phyloP scores from a whole-genome alignment of 805 yeast species.

The Ogataea allantospora region DNA sequence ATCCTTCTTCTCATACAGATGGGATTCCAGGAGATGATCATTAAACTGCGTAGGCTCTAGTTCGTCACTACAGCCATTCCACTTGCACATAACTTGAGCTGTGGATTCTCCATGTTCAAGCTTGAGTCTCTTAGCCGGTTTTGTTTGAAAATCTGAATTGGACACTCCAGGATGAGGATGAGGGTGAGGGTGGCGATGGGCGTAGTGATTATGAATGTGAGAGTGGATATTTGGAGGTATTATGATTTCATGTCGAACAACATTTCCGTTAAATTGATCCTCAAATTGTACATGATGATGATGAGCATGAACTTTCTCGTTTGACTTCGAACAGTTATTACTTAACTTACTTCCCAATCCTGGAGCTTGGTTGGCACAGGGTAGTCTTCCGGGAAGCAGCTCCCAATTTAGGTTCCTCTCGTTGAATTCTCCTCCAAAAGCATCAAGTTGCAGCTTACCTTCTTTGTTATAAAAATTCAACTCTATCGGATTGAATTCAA shows the following conservation, averaged over 20 bases:
- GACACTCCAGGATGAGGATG: slow-evolving; percentile 19
- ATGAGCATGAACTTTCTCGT: slow-evolving; percentile 11
- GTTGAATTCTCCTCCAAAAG: background rate
- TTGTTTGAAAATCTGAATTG: background rate
- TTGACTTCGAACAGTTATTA: slow-evolving; percentile 5
- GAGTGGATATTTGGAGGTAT: slow-evolving; percentile 22
- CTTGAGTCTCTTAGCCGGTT: slow-evolving; percentile 21
- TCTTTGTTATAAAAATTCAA: background rate
- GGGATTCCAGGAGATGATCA: background rate
- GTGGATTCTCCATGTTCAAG: slow-evolving; percentile 36
- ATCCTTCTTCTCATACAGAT: background rate
- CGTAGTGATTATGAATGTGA: slow-evolving; percentile 16
- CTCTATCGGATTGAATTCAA: background rate
- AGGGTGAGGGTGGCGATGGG: slow-evolving; percentile 8
- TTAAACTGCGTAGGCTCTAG: slow-evolving; percentile 36
- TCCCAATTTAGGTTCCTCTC: background rate
- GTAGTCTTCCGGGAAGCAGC: background rate
- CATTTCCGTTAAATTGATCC: slow-evolving; percentile 27
- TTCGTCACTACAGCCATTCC: slow-evolving; percentile 61
- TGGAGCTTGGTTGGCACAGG: background rate
- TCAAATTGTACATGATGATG: slow-evolving; percentile 33
- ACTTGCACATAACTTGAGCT: slow-evolving; percentile 47
- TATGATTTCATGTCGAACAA: slow-evolving; percentile 29
- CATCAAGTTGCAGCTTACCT: background rate
- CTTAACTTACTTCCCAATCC: slow-evolving; percentile 5